Evolutionary conservation across 352 stramenopile genomes (phyloP).

Genomic region (Hyaloperonospora arabidopsidis): DNA sequence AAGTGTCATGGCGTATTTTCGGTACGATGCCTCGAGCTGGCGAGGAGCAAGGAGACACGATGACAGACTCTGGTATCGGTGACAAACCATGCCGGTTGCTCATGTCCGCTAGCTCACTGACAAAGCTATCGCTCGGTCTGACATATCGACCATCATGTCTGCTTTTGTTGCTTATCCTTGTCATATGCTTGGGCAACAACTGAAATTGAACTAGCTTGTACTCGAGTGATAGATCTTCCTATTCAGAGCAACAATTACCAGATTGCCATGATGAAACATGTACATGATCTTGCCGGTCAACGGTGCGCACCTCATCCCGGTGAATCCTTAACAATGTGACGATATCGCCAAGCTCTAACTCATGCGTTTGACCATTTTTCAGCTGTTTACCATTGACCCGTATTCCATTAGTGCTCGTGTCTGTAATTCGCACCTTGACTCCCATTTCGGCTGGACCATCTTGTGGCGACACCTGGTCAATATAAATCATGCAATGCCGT

Average conservation of each 20-base stretch:
- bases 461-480: slow-evolving; percentile 26
- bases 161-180: slow-evolving; percentile 16
- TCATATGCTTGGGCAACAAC: slow-evolving; percentile 6
- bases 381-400: slow-evolving; percentile 49
- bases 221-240: slow-evolving; percentile 42
- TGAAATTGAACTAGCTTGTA: slow-evolving; percentile 31
- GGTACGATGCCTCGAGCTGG: slow-evolving; percentile 13
- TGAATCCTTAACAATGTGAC: slow-evolving; percentile 52
- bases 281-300: background rate
- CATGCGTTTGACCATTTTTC: slow-evolving; percentile 33
- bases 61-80: slow-evolving; percentile 11
- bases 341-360: slow-evolving; percentile 48
- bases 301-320: slow-evolving; percentile 31
- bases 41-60: background rate
- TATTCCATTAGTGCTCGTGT: slow-evolving; percentile 68
- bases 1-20: slow-evolving; percentile 22
- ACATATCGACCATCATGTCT: slow-evolving; percentile 31
- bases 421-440: slow-evolving; percentile 48
- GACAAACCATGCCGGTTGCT: slow-evolving; percentile 17
- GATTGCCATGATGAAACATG: background rate
- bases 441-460: slow-evolving; percentile 22
- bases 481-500: slow-evolving; percentile 56
- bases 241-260: slow-evolving; percentile 1
- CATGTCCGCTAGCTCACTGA: slow-evolving; percentile 14
- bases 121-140: slow-evolving; percentile 27